Percentiles rank a stretch among this genome's conserved stretches.
Evolutionary conservation across 2,329 filamentous ascomycete genomes (phyloP).

Genomic region (Amphichorda felina): DNA sequence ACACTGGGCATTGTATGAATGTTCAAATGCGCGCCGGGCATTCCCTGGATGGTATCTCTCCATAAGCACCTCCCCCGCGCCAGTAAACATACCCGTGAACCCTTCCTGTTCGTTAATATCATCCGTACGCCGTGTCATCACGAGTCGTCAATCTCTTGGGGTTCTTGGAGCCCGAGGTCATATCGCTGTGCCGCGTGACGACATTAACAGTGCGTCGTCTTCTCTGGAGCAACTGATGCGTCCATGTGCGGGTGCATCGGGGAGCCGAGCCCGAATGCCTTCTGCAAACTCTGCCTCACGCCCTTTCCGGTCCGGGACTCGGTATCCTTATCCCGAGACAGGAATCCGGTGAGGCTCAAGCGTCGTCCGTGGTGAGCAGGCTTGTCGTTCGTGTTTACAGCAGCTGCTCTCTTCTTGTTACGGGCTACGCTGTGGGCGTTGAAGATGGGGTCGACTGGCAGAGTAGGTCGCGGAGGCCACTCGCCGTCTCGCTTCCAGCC

Average conservation of each 20-base stretch:
- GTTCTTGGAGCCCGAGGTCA: no score
- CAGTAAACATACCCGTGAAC: no score
- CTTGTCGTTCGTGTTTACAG: slow-evolving; percentile 11
- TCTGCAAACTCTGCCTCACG: slow-evolving; percentile 32
- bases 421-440: slow-evolving; percentile 14
- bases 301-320: slow-evolving; percentile 21
- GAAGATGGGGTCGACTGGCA: slow-evolving; percentile 13
- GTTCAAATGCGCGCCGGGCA: no score
- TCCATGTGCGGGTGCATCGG: background rate
- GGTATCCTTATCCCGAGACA: slow-evolving; percentile 27
- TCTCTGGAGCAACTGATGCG: background rate
- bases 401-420: slow-evolving; percentile 22
- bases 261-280: slow-evolving; percentile 25
- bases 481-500: slow-evolving; percentile 92
- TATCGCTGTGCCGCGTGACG: no score
- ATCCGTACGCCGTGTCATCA: no score
- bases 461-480: slow-evolving; percentile 59
- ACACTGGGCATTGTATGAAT: no score
- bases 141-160: no score
- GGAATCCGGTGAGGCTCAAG: slow-evolving; percentile 32
- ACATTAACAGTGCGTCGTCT: background rate
- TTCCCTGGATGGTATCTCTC: no score
- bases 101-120: no score
- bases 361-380: slow-evolving; percentile 21
- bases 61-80: no score